phyloP scores from a whole-genome alignment of 345 rosid species.

The Reutealis trisperma region DNA sequence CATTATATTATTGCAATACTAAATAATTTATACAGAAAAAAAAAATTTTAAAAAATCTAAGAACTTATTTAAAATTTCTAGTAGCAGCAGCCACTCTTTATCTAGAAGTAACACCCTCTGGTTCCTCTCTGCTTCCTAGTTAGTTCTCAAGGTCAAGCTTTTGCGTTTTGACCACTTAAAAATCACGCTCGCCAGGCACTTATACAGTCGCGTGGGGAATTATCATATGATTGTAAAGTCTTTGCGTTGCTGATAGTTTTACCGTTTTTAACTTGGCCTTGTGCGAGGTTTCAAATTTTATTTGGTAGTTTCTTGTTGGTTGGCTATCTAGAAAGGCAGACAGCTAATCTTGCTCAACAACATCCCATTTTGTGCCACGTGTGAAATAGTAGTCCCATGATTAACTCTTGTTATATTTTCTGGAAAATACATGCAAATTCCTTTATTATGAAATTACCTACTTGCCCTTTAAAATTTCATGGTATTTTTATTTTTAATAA shows the following conservation, averaged over 20 bases:
- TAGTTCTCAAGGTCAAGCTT: conserved; percentile 1
- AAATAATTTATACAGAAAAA: too few relatives aligned
- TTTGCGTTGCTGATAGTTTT: not conserved
- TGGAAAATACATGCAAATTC: not conserved
- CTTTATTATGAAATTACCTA: not conserved
- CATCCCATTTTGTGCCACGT: conserved; percentile 23
- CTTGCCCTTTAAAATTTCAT: not conserved
- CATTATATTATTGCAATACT: too few relatives aligned
- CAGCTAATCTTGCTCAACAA: conserved; percentile 14
- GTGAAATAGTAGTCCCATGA: not conserved
- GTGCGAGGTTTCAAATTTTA: not conserved
- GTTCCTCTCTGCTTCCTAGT: not conserved
- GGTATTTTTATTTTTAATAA: too few relatives aligned
- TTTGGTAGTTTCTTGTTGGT: conserved; percentile 28
- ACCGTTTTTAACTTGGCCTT: not conserved
- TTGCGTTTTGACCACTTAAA: not conserved
- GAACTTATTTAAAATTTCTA: not conserved
- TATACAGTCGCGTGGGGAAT: not conserved
- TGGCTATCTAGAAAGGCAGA: conserved; percentile 27
- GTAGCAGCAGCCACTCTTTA: not conserved
- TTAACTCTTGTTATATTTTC: conserved; percentile 11
- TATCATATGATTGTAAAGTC: not conserved
- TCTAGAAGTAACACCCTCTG: conserved; percentile 11
- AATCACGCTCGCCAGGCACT: not conserved
- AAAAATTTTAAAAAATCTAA: not conserved